phyloP scores from a whole-genome alignment of 2,329 filamentous ascomycete species.

The Exophiala oligosperma region DNA sequence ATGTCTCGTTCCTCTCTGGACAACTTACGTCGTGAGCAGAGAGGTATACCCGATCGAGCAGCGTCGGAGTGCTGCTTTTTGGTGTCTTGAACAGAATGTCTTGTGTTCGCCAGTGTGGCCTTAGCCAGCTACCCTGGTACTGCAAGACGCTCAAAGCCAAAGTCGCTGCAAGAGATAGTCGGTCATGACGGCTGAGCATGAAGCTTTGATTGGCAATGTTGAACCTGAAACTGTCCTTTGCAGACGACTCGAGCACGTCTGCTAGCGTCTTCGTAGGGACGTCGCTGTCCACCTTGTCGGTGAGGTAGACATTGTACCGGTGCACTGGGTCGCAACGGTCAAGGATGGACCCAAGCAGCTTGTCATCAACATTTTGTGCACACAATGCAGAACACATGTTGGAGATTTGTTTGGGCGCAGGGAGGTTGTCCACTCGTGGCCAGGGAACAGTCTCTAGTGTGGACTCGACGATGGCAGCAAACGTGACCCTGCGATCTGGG shows the following conservation, averaged over 20 bases:
- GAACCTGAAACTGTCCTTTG: neutral
- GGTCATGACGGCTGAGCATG: neutral
- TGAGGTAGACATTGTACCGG: neutral
- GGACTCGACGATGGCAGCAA: too few species aligned
- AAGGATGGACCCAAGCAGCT: neutral
- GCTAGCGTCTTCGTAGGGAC: neutral
- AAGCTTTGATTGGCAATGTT: neutral
- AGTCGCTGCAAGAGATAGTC: constrained; percentile 5
- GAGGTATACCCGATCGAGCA: neutral
- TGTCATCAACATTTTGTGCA: neutral
- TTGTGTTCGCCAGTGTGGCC: neutral
- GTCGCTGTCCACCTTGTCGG: neutral
- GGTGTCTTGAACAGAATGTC: constrained; percentile 7
- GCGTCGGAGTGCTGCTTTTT: neutral
- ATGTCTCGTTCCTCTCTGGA: neutral
- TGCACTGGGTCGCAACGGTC: neutral
- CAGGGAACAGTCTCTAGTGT: neutral
- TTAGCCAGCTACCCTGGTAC: constrained; percentile 10
- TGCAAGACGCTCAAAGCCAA: constrained; percentile 10
- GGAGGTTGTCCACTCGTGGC: too few species aligned
- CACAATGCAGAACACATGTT: neutral
- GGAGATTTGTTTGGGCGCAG: neutral
- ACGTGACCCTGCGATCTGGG: too few species aligned
- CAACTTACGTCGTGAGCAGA: neutral
- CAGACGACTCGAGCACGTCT: neutral